A percentile compares a stretch with the other conserved stretches of the same genome.
These are phyloP conservation scores for Platanthera zijinensis DNA, from an alignment of 106 monocot species.

Conservation along the genomic window DNA sequence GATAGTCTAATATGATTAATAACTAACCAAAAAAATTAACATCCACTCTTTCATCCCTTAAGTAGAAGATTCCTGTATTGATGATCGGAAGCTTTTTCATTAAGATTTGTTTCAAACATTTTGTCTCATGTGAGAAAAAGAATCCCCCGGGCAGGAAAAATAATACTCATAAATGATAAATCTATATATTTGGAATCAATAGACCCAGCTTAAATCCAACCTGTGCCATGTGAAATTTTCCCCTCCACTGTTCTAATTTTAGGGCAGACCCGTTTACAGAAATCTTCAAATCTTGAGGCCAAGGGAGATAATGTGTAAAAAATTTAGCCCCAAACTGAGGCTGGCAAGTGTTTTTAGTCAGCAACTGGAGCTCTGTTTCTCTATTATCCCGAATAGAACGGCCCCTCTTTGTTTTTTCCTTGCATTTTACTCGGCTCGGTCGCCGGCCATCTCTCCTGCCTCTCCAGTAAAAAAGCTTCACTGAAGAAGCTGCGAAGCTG, in stretches of 20 bases:
- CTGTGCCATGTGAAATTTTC: constrained; percentile 8
- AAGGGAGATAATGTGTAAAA: not conserved
- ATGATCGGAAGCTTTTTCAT: not conserved
- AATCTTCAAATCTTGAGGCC: not conserved
- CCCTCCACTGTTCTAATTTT: constrained; percentile 4
- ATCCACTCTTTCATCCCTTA: too few species aligned
- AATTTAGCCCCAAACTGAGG: not conserved
- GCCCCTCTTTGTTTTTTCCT: not conserved
- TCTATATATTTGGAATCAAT: constrained; percentile 2
- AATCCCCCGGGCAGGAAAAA: not conserved
- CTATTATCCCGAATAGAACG: not conserved
- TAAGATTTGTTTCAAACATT: constrained; percentile 4
- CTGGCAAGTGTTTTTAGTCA: not conserved
- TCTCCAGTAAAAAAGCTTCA: not conserved
- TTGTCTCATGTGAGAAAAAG: constrained; percentile 7
- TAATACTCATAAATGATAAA: not conserved
- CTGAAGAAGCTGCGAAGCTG: not conserved
- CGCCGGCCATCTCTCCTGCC: not conserved
- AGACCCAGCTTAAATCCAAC: constrained; percentile 1
- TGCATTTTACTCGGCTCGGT: not conserved
- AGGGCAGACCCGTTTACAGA: not conserved
- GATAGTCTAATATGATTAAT: too few species aligned
- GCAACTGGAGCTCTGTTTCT: not conserved
- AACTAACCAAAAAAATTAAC: too few species aligned
- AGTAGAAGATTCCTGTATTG: too few species aligned